phyloP scores from a whole-genome alignment of 805 yeast species.

The Lipomyces yamanashiensis region DNA sequence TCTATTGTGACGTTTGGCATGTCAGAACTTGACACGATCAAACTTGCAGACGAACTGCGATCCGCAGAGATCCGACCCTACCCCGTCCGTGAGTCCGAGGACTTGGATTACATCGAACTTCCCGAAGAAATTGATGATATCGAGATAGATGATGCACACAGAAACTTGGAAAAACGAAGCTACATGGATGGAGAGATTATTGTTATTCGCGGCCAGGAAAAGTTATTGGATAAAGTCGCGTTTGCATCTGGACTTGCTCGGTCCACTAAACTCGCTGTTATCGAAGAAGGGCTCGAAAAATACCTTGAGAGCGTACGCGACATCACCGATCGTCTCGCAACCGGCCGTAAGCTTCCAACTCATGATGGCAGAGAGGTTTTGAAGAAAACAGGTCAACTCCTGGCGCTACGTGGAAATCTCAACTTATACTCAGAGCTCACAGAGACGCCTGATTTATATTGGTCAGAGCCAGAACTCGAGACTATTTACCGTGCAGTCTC shows the following conservation, averaged over 20 bases:
- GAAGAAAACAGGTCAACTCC: slow-evolving; percentile 71
- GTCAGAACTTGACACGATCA: slow-evolving; percentile 56
- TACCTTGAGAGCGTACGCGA: slow-evolving; percentile 66
- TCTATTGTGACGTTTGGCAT: slow-evolving; percentile 85
- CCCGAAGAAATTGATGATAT: slow-evolving; percentile 18
- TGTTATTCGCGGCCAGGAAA: slow-evolving; percentile 59
- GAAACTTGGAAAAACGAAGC: slow-evolving; percentile 43
- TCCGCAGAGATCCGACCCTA: slow-evolving; percentile 55
- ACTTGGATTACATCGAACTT: slow-evolving; percentile 73
- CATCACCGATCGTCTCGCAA: slow-evolving; percentile 68
- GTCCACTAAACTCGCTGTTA: slow-evolving; percentile 80
- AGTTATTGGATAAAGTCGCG: slow-evolving; percentile 78
- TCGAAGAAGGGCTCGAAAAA: slow-evolving; percentile 73
- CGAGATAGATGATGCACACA: background rate
- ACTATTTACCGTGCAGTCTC: slow-evolving; percentile 73
- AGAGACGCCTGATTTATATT: slow-evolving; percentile 90
- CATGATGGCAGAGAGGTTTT: slow-evolving; percentile 62
- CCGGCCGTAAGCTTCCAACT: slow-evolving; percentile 58
- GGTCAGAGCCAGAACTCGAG: slow-evolving; percentile 90
- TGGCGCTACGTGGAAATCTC: slow-evolving; percentile 77
- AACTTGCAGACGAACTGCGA: slow-evolving; percentile 46
- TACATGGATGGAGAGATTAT: slow-evolving; percentile 72
- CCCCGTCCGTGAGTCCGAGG: slow-evolving; percentile 71
- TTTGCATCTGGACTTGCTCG: slow-evolving; percentile 86
- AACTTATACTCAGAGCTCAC: slow-evolving; percentile 85